phyloP scores from a whole-genome alignment of 2,329 filamentous ascomycete genomes.

The Alternaria viburni region DNA sequence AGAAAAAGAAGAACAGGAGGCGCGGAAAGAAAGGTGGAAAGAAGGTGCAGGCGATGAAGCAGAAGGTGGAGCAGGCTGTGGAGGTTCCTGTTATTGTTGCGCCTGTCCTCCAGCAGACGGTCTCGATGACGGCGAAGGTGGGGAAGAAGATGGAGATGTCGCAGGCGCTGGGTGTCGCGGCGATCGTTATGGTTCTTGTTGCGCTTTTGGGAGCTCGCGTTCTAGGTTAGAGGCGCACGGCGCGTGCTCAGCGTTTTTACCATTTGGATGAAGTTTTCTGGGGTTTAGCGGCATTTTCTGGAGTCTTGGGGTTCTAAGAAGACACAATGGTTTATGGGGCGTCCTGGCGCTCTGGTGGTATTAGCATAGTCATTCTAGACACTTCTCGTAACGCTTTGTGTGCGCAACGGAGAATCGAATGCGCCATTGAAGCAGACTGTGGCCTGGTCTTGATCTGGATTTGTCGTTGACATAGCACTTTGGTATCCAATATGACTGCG shows the following conservation, averaged over 20 bases:
- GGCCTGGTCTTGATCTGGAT: neutral
- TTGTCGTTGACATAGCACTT: too few relatives aligned
- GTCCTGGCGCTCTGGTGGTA: neutral
- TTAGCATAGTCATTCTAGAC: neutral
- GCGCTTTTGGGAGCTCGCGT: neutral
- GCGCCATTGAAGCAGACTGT: neutral
- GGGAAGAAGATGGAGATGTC: neutral
- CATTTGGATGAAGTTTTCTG: too few relatives aligned
- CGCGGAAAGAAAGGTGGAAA: conserved; percentile 1
- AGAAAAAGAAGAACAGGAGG: neutral
- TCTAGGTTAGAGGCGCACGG: neutral
- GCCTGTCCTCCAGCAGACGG: too few relatives aligned
- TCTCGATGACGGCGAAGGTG: too few relatives aligned
- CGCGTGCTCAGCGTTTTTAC: too few relatives aligned
- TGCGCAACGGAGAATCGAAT: neutral
- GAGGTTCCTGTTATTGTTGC: neutral
- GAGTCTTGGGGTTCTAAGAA: neutral
- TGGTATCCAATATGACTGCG: neutral
- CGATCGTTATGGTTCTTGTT: neutral
- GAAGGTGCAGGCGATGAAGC: neutral
- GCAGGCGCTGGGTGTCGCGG: neutral
- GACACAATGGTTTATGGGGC: neutral
- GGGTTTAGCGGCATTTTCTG: neutral
- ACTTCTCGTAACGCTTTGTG: neutral
- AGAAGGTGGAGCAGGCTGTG: neutral